phyloP scores from a whole-genome alignment of 495 filamentous ascomycete species.

The Tuber brumale region DNA sequence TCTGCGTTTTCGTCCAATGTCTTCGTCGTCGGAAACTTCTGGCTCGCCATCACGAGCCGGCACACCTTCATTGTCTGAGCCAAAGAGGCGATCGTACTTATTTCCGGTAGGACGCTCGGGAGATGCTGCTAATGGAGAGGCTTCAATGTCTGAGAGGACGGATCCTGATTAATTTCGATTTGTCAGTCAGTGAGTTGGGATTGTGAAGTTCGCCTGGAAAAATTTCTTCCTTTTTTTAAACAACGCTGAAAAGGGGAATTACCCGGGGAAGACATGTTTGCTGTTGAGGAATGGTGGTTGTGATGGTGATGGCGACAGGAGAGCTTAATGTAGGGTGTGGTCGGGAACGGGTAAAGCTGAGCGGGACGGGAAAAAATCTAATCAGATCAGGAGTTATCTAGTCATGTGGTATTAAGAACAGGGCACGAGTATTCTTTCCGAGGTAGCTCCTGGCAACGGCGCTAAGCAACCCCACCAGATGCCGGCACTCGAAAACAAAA shows the following conservation, averaged over 20 bases:
- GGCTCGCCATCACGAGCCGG: constrained; percentile 39
- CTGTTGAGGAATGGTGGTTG: constrained; percentile 1
- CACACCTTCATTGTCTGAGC: constrained; percentile 38
- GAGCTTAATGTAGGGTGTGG: neutral
- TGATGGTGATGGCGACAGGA: neutral
- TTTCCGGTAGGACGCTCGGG: constrained; percentile 39
- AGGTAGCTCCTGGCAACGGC: constrained; percentile 31
- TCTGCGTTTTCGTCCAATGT: constrained; percentile 49
- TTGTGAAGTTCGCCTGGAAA: neutral
- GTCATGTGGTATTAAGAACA: too few relatives aligned
- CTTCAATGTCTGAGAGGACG: constrained; percentile 51
- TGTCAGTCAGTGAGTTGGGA: neutral
- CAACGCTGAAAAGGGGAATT: neutral
- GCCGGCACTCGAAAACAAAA: constrained; percentile 18
- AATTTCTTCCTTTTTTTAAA: neutral
- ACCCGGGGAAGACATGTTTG: constrained; percentile 33
- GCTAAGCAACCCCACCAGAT: neutral
- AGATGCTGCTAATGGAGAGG: constrained; percentile 31
- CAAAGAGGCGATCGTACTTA: constrained; percentile 42
- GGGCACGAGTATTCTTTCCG: neutral
- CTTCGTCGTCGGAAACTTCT: constrained; percentile 47
- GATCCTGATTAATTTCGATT: constrained; percentile 16
- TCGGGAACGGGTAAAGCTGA: neutral
- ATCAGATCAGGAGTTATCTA: neutral
- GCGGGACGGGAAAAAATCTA: neutral